Evolutionary conservation across 1,139 yeast genomes (phyloP), one percentile per base, ranked within the genome.

Genomic region (Magnusiomyces fungicola): DNA sequence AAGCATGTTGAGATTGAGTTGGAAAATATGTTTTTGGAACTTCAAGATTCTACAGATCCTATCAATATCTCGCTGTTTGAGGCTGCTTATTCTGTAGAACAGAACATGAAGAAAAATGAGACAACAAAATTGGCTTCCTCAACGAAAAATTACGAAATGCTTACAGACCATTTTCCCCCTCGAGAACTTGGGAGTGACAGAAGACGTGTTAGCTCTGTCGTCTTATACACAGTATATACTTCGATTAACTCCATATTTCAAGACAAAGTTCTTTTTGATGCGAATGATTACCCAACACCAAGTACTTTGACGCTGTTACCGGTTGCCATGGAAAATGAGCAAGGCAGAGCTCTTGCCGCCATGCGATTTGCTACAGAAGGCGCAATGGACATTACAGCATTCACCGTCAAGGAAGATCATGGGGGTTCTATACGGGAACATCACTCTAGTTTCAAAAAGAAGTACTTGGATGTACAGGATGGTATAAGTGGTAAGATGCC

Each of bases 51-150:
- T 3, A 47, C 46, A 10, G 44, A 44, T 3, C 49, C 63, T 4
- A 48, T 54, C 1, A 59, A 56, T 38, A 48, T 60, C 10, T 56
- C 64, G 3, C 52, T 60, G 22, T 58, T 56, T 46, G 61, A 56
- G 32, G 53, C 60, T 3, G 61, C 55, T 32, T 48, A 51, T 40
- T 49, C 51, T 37, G 53, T 54, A 16, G 48, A 45, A 29, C 39
- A 48, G 30, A 50, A 38, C 18, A 21, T 49, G 3, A 24, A 46
- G 30, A 7, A 7, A 27, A 7, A 7, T 27, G 30, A 27, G 46
- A 44, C 10, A 24, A 12, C 36, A 32, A 32, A 32, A 32, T 6
- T 5, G 9, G 16, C n/a, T 32, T 32, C 36, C 9, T 12, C 9
- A 12, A 14, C 9, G 18, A 32, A 32, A 14, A 32, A 32, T 5